Base-by-base conservation (phyloP, 176 grass and related monocot genomes). In the Rhynchospora breviuscula region DNA sequence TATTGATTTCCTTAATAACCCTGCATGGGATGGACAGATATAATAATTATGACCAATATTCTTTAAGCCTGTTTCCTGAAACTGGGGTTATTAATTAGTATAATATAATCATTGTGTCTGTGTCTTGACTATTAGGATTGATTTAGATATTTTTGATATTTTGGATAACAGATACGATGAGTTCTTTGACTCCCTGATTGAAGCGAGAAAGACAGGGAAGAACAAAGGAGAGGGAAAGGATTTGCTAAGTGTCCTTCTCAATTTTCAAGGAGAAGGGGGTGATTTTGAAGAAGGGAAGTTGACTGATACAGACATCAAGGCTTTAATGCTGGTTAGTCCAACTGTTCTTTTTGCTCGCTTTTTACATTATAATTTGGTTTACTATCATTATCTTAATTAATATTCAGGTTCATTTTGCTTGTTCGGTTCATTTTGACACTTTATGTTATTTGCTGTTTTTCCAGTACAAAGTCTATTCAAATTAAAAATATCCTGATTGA, bases 101-200 rank as follows among this genome's bases (percentile, higher is more conserved):
- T 15, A 40, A 17, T 31, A 40, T 40, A 40, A 40, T 40, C 35
- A 40, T 40, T 40, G 35, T 40, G 35, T 40, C 35, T 40, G 3
- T 40, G 35, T 35, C 33, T 35, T 35, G 33, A 1, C 33, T 35
- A 35, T 79, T 43, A 21, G 26, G 10, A 79, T 79, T 79, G 11
- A 79, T n/a, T 18, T 19, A 35, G 57, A 33, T 31, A 33, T 44
- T 59, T 13, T 18, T 82, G n/a, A 65, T 17, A 51, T 19, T 22
- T 29, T 63, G 59, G 22, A 47, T 53, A 52, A 82, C 60, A 83
- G 72, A 46, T 97, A 74, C 61, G 94, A 97, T 43, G 65, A 60
- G 29, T 85, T 93, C 79, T 84, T 97, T 53, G 81, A 97, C 81
- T 62, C 71, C 10, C 64, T 97, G 48, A 97, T 97, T 21, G 53